Evolutionary conservation across 2,329 filamentous ascomycete genomes (phyloP).

Genomic region (Hypocrella siamensis): DNA sequence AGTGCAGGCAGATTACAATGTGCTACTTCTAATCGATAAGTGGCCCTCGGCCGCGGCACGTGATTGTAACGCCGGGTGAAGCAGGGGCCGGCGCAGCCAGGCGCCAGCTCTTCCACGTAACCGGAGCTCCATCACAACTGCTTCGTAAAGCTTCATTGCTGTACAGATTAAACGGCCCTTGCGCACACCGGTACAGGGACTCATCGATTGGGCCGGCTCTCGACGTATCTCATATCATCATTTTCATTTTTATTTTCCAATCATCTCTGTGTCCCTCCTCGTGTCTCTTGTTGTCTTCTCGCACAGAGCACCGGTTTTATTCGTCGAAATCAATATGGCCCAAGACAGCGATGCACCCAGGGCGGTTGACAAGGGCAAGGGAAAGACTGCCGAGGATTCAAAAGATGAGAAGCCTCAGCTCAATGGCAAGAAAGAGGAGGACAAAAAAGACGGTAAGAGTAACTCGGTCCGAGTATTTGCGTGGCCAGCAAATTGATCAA

Average conservation of each 20-base stretch:
- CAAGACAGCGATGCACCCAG: conserved; percentile 81
- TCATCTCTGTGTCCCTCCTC: too few relatives aligned
- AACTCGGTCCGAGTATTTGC: conserved; percentile 2
- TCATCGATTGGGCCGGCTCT: too few relatives aligned
- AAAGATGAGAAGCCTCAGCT: conserved; percentile 53
- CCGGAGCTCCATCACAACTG: conserved; percentile 9
- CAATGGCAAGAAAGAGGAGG: conserved; percentile 68
- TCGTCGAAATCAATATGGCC: conserved; percentile 52
- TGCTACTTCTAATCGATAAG: too few relatives aligned
- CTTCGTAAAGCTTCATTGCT: conserved; percentile 9
- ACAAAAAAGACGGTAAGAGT: conserved; percentile 34
- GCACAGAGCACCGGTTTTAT: conserved; percentile 12
- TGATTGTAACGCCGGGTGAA: conserved; percentile 14
- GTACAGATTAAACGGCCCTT: too few relatives aligned
- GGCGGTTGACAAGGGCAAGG: conserved; percentile 88
- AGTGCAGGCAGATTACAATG: background rate
- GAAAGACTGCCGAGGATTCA: conserved; percentile 62
- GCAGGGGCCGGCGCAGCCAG: conserved; percentile 15
- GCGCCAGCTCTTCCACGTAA: conserved; percentile 32
- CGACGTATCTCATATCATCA: background rate
- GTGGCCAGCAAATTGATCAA: conserved; percentile 8
- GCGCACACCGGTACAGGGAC: too few relatives aligned
- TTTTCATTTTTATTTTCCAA: too few relatives aligned
- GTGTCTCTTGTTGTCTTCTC: too few relatives aligned
- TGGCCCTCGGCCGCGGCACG: conserved; percentile 12